Evolutionary conservation across 169 alveolate species (phyloP).

Genomic region (Plasmodium blacklocki): DNA sequence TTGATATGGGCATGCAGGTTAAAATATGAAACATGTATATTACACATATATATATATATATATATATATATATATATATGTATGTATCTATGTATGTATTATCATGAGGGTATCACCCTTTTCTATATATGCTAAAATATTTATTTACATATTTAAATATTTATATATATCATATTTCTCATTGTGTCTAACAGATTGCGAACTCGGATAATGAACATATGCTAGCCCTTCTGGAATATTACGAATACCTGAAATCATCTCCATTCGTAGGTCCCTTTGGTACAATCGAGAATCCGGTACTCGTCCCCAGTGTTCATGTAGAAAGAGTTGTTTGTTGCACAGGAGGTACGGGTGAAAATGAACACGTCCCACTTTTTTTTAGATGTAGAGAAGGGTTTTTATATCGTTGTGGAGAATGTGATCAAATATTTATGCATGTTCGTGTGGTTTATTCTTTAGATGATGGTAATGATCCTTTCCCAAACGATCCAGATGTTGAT

Average conservation of each 20-base stretch:
- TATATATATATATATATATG: too few relatives aligned
- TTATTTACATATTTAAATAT: neutral
- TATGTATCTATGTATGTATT: too few relatives aligned
- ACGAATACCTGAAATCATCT: slow-evolving; percentile 90
- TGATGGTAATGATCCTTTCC: slow-evolving; percentile 91
- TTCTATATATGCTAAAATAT: neutral
- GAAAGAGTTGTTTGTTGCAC: slow-evolving; percentile 91
- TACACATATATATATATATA: neutral
- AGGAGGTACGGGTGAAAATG: slow-evolving; percentile 93
- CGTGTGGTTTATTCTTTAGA: slow-evolving; percentile 88
- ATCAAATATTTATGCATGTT: slow-evolving; percentile 93
- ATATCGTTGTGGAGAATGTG: slow-evolving; percentile 94
- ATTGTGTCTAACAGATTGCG: slow-evolving; percentile 73
- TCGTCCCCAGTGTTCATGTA: slow-evolving; percentile 89
- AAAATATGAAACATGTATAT: neutral
- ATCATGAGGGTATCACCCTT: too few relatives aligned
- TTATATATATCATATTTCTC: neutral
- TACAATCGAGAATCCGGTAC: slow-evolving; percentile 91
- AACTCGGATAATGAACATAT: slow-evolving; percentile 88
- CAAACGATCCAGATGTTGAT: slow-evolving; percentile 89
- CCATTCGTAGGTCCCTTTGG: slow-evolving; percentile 94
- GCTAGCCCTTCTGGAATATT: slow-evolving; percentile 91
- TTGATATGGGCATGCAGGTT: slow-evolving; percentile 90
- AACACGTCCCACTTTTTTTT: slow-evolving; percentile 89
- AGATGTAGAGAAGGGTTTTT: slow-evolving; percentile 92